Evolutionary conservation across 257 asterid species (phyloP), one percentile per base, ranked within the genome.

Genomic region (Cinchona pubescens): DNA sequence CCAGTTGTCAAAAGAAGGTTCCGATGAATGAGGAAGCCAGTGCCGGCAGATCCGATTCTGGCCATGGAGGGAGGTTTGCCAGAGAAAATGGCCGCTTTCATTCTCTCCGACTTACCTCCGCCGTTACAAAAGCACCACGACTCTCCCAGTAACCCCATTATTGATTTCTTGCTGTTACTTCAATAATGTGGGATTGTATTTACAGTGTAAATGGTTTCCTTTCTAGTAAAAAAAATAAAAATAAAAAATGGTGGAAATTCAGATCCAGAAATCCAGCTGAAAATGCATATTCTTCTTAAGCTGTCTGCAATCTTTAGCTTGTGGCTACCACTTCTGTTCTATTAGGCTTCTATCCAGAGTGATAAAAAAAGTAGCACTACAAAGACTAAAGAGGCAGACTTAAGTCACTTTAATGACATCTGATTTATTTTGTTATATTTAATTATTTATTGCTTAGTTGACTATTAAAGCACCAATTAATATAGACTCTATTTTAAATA

Each of bases 91-190:
- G 86, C 79, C 19, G 87, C 94, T 77, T 92, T 95, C 86, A 86
- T 85, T 79, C 95, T 88, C 92, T 92, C 96, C 78, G 98, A 86
- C 90, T 91, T 95, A 55, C 96, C 98, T 75, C 97, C 97, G 34
- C 99, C 97, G 74, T 86, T 92, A 81, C 98, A 95, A 85, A 95
- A 92, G 74, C 98, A 95, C 97, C 94, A 92, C 1, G 96, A 90
- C 38, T 95, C 96, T 60, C 88, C 85, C 83, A 90, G 85, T 76
- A 87, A 87, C 91, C 93, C 87, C 99, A 92, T 94, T 86, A 2
- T 7, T 65, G 61, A 37, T 3, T 11, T 7, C 42, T 70, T 5
- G 30, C 53, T 4, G 45, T 25, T 61, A 70, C 75, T 58, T 37
- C 40, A n/a, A 71, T 45, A 71, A 55, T 53, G 75, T 9, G 38